Percentiles rank a stretch among this genome's conserved stretches.
Evolutionary conservation across 371 early-diverging fungal genomes (phyloP).

Genomic region (Mortierella sp.): DNA sequence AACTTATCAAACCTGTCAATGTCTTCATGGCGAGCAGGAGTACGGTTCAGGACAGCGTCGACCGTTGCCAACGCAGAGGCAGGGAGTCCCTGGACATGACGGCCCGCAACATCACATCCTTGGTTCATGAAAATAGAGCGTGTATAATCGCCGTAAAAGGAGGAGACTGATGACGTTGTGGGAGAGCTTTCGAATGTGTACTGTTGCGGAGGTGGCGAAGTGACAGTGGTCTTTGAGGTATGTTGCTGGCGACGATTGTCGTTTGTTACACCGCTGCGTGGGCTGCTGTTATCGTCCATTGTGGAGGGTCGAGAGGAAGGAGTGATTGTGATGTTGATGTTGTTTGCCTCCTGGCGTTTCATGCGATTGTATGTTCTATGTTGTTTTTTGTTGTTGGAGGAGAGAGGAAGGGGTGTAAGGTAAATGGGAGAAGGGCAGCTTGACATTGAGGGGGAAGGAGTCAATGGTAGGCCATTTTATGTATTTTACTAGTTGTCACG

Average conservation of each 20-base stretch:
- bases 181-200: neutral
- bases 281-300: neutral
- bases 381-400: neutral
- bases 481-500: neutral
- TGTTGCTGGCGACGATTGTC: neutral
- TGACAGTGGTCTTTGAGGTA: neutral
- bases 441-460: neutral
- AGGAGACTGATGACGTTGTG: neutral
- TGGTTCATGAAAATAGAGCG: neutral
- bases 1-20: neutral
- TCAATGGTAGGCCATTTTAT: neutral
- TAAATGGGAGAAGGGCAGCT: neutral
- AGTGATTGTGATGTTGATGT: conserved; percentile 29
- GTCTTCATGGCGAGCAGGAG: neutral
- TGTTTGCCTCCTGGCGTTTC: neutral
- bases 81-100: conserved; percentile 15
- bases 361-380: neutral
- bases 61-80: conserved; percentile 11
- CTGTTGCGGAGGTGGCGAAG: neutral
- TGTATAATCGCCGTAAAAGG: neutral
- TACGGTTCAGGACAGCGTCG: conserved; percentile 10
- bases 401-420: neutral
- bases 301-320: conserved; percentile 27
- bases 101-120: neutral
- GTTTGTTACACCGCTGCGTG: neutral